Percentiles rank a stretch among this genome's conserved stretches.
These are phyloP conservation scores for Pichia sp. DNA, from an alignment of 1,139 yeast species.

Conservation along the genomic window DNA sequence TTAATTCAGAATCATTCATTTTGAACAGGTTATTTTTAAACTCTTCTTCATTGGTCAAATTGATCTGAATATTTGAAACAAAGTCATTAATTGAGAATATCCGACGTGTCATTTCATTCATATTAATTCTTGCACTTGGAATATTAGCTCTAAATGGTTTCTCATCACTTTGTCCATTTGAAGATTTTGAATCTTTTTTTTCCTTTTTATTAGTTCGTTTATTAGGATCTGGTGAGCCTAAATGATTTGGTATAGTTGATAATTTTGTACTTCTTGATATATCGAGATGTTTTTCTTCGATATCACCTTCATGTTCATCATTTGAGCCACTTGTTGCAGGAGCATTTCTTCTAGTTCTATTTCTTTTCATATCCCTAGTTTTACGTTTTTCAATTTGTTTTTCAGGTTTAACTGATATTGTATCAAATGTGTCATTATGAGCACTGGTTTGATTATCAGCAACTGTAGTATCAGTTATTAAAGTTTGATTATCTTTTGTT, in stretches of 20 bases:
- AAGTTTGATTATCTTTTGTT: neutral
- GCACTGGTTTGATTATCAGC: neutral
- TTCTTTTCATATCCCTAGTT: constrained; percentile 6
- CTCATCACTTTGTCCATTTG: constrained; percentile 35
- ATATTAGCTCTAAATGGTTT: constrained; percentile 77
- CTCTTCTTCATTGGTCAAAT: constrained; percentile 63
- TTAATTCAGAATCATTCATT: constrained; percentile 20
- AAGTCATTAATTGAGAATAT: constrained; percentile 88
- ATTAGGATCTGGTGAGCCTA: constrained; percentile 1
- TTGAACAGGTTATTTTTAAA: constrained; percentile 34
- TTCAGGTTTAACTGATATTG: constrained; percentile 1
- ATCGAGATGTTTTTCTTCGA: neutral
- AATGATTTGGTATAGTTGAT: constrained; percentile 1
- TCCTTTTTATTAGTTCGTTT: constrained; percentile 13
- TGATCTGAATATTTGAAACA: constrained; percentile 76
- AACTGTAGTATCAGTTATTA: neutral
- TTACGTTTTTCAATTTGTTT: constrained; percentile 4
- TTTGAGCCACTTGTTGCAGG: constrained; percentile 3
- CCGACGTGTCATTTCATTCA: constrained; percentile 79
- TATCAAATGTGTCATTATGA: neutral
- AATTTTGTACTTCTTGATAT: neutral
- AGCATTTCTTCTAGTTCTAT: constrained; percentile 1
- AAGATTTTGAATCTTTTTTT: constrained; percentile 27
- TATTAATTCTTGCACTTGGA: constrained; percentile 66
- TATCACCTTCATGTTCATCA: constrained; percentile 11